These are phyloP conservation scores for Sindora glabra DNA, from an alignment of 306 rosid genomes.

Conservation along the genomic window DNA sequence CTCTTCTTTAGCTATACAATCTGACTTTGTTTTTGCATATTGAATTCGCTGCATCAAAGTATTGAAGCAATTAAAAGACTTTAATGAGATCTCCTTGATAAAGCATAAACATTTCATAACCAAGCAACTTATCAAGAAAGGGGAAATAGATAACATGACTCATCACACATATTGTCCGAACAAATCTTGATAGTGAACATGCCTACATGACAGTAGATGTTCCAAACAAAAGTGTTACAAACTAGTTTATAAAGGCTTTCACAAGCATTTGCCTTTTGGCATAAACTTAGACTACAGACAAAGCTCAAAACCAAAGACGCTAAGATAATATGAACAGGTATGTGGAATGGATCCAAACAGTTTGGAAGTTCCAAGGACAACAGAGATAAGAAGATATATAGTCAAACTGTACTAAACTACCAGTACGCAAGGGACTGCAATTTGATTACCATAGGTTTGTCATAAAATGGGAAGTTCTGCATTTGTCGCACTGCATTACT, in stretches of 20 bases:
- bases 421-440: constrained; percentile 21
- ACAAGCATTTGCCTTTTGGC: background rate
- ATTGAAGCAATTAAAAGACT: constrained; percentile 2
- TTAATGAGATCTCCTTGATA: background rate
- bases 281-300: constrained; percentile 4
- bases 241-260: background rate
- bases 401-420: constrained; percentile 5
- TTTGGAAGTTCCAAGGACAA: no score
- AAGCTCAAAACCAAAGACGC: background rate
- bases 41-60: constrained; percentile 74
- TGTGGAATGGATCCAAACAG: background rate
- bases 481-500: constrained; percentile 98
- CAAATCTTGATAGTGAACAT: background rate
- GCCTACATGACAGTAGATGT: background rate
- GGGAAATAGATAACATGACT: background rate
- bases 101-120: background rate
- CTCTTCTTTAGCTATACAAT: constrained; percentile 90
- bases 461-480: constrained; percentile 98
- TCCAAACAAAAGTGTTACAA: background rate
- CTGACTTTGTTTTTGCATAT: constrained; percentile 91
- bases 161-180: background rate
- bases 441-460: constrained; percentile 81
- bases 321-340: background rate
- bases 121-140: background rate
- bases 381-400: no score